Base-by-base conservation (phyloP, 192 early-diverging fungal species). In the Gorgonomyces haynaldii region DNA sequence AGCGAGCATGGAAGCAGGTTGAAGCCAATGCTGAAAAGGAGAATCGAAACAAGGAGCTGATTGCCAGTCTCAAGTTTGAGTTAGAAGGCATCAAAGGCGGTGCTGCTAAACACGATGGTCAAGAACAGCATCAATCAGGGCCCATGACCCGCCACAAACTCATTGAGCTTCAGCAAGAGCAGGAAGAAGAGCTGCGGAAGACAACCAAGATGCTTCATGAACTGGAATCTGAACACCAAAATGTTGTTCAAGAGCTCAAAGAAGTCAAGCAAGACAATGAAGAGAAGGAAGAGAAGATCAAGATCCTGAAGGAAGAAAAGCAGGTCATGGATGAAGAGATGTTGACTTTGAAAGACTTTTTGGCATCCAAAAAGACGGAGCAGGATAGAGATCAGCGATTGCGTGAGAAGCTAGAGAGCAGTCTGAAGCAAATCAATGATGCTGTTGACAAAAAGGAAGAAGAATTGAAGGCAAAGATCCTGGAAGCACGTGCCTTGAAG, bases 1-100 rank as follows among this genome's bases (percentile, higher is more conserved):
- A 62, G 42, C 67, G 67, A 32, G 69, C 70, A 1, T 76, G 74
- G 74, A 76, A 76, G 34, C 57, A 65, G 58, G 69, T 76, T 19
- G 70, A 76, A 52, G 53, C 41, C 6, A 54, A 50, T 7, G 30
- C 39, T 2, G 69, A 76, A 39, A 69, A 72, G 42, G 70, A 70
- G 37, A 37, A 47, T 2, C 51, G 60, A 27, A 44, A 54, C 7
- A 76, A 73, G 38, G 62, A 72, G 15, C 56, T 47, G 10, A 67
- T 76, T 27, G 49, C 52, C 2, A 34, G 52, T 6, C 40, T 76
- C n/a, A 69, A 70, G 39, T 50, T 35, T 42, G 72, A 74, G 38
- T 42, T 74, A 13, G 57, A 55, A 15, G 39, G 20, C 31, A 20
- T 64, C 6, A 34, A 49, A 27, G 20, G 30, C 9, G 21, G 12